These are phyloP conservation scores for Acanthamoeba lenticulata DNA, from an alignment of 208 protist species.

Conservation along the genomic window DNA sequence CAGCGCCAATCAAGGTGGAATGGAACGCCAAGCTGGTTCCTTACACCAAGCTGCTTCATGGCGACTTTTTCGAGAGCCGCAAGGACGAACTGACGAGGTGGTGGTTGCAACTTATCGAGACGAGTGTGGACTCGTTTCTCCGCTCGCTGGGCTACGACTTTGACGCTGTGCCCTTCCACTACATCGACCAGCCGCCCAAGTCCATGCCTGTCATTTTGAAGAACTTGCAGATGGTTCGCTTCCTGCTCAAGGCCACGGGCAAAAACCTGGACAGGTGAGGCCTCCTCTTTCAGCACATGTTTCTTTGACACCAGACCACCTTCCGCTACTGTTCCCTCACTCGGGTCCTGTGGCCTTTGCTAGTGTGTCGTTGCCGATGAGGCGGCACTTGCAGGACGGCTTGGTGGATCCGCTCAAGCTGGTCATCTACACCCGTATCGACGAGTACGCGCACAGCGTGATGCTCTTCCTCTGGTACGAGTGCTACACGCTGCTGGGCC, in stretches of 20 bases:
- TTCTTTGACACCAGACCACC: not conserved
- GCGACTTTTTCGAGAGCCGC: slow-evolving; percentile 1
- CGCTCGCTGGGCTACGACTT: slow-evolving; percentile 35
- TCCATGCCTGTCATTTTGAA: slow-evolving; percentile 38
- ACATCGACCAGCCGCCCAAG: slow-evolving; percentile 25
- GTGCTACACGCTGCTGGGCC: not conserved
- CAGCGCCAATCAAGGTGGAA: not conserved
- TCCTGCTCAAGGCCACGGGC: slow-evolving; percentile 47
- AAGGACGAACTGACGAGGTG: slow-evolving; percentile 3
- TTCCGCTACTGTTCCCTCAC: not conserved
- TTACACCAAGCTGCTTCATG: not conserved
- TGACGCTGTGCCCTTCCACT: slow-evolving; percentile 26
- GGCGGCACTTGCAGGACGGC: not conserved
- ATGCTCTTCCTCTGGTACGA: slow-evolving; percentile 31
- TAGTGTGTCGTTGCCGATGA: slow-evolving; percentile 16
- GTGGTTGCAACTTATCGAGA: slow-evolving; percentile 4
- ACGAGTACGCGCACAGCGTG: slow-evolving; percentile 25
- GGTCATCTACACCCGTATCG: not conserved
- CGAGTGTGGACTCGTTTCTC: not conserved
- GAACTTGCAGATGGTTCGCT: slow-evolving; percentile 42
- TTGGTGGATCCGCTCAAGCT: slow-evolving; percentile 6
- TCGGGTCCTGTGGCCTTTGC: not conserved
- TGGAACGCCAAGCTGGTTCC: not conserved
- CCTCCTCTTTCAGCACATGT: not conserved
- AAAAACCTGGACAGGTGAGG: not conserved